These are phyloP conservation scores for Auricularia cornea DNA, from an alignment of 768 basidiomycete genomes.

Conservation along the genomic window DNA sequence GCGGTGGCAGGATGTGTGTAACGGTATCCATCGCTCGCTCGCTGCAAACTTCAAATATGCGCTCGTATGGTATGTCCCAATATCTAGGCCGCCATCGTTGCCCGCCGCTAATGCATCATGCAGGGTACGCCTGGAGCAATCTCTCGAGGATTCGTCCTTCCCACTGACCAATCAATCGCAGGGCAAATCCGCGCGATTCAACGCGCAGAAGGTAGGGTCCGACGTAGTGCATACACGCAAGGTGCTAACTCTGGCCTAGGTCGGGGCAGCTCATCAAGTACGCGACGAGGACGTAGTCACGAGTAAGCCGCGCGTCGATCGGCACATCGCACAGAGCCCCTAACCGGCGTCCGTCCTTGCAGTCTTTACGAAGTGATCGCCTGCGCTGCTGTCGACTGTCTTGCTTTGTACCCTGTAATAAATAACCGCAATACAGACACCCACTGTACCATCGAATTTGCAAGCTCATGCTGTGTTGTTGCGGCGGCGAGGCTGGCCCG, in stretches of 20 bases:
- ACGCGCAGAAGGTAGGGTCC: constrained; percentile 65
- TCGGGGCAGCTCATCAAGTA: constrained; percentile 48
- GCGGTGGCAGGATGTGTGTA: constrained; percentile 63
- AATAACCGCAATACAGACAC: too few species aligned
- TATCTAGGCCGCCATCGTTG: too few species aligned
- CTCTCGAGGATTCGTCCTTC: constrained; percentile 6
- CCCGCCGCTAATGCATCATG: too few species aligned
- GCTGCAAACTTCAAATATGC: constrained; percentile 90
- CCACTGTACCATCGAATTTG: too few species aligned
- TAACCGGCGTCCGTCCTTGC: constrained; percentile 5
- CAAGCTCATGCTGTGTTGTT: too few species aligned
- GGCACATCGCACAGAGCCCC: constrained; percentile 1
- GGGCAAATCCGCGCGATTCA: constrained; percentile 17
- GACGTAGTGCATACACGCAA: too few species aligned
- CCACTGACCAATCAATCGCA: constrained; percentile 9
- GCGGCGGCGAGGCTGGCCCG: not conserved
- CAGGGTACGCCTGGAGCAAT: not conserved
- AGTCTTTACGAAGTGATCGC: constrained; percentile 30
- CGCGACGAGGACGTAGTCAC: constrained; percentile 87
- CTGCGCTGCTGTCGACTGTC: not conserved
- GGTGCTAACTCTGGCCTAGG: constrained; percentile 39
- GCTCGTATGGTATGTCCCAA: constrained; percentile 68
- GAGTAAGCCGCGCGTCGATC: constrained; percentile 41
- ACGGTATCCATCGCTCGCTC: constrained; percentile 85
- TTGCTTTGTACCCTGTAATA: not conserved